Evolutionary conservation across 1,139 yeast genomes (phyloP).

Genomic region (Pichia sp.): DNA sequence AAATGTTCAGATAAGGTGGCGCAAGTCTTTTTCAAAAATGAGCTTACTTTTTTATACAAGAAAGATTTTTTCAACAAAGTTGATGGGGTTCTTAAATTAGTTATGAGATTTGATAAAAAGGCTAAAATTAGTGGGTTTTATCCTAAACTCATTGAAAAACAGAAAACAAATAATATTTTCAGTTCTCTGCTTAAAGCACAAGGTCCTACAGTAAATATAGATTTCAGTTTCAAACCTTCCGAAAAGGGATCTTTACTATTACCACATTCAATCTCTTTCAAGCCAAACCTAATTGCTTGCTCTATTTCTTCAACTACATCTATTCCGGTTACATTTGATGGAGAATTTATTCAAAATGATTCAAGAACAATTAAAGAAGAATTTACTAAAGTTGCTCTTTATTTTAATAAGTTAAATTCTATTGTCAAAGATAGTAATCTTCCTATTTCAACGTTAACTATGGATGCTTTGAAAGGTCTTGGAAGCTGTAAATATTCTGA

Average conservation of each 20-base stretch:
- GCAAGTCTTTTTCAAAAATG: neutral
- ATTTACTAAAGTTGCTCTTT: conserved; percentile 5
- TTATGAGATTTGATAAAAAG: conserved; percentile 4
- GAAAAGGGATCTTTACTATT: conserved; percentile 1
- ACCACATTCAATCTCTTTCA: conserved; percentile 13
- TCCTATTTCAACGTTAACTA: conserved; percentile 8
- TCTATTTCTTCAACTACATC: conserved; percentile 14
- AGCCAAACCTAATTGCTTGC: conserved; percentile 12
- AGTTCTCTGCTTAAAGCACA: neutral
- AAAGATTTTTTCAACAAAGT: conserved; percentile 14
- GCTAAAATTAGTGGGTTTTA: conserved; percentile 10
- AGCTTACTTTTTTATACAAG: neutral
- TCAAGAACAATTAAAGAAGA: neutral
- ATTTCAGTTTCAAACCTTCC: conserved; percentile 4
- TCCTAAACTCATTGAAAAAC: conserved; percentile 11
- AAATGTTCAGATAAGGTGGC: neutral
- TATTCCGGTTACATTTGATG: conserved; percentile 20
- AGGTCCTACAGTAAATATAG: conserved; percentile 2
- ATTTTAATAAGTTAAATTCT: conserved; percentile 5
- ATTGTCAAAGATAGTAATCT: conserved; percentile 1
- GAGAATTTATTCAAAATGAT: conserved; percentile 10
- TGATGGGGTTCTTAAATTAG: conserved; percentile 11
- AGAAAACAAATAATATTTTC: neutral
- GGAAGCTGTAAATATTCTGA: conserved; percentile 5
- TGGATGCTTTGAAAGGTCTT: conserved; percentile 5